Evolutionary conservation across 345 rosid genomes (phyloP).

Genomic region (Boechera divaricarpa): DNA sequence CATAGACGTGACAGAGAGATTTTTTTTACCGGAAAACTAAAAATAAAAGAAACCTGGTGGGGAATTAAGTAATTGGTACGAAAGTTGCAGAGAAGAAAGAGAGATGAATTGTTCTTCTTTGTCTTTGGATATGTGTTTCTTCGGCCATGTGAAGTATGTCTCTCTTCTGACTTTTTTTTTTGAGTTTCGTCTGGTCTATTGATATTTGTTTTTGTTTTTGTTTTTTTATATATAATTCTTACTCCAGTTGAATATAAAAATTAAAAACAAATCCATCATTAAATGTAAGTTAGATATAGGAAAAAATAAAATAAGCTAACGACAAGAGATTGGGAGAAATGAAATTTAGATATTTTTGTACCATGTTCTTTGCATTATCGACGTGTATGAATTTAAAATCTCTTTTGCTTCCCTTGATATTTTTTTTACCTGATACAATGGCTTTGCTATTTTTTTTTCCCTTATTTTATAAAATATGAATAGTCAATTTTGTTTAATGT

Average conservation of each 20-base stretch:
- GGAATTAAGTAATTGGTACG: slow-evolving; percentile 1
- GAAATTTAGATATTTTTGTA: slow-evolving; percentile 20
- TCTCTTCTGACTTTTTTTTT: slow-evolving; percentile 42
- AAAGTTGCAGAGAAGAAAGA: slow-evolving; percentile 31
- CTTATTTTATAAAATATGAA: not conserved
- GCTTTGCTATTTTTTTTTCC: not conserved
- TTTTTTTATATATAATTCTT: not conserved
- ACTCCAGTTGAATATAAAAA: slow-evolving; percentile 13
- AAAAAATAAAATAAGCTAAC: not conserved
- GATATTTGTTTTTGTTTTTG: not conserved
- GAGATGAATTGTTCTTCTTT: slow-evolving; percentile 17
- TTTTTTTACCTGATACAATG: not conserved
- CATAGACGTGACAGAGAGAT: slow-evolving; percentile 11
- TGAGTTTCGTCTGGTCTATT: slow-evolving; percentile 35
- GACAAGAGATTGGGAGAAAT: slow-evolving; percentile 19
- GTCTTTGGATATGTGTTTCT: slow-evolving; percentile 33
- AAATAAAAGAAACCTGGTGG: not conserved
- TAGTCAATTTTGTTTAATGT: not conserved
- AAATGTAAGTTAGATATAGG: slow-evolving; percentile 35
- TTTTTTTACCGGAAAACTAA: not conserved
- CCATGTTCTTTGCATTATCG: slow-evolving; percentile 42
- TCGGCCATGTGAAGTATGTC: slow-evolving; percentile 43
- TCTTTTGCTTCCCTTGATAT: slow-evolving; percentile 6
- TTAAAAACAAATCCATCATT: slow-evolving; percentile 19
- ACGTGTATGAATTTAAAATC: not conserved